A percentile compares a stretch with the other conserved stretches of the same genome.
Conservation (phyloP, 2,329 filamentous ascomycete species). For the Trichoderma citrinoviride region DNA sequence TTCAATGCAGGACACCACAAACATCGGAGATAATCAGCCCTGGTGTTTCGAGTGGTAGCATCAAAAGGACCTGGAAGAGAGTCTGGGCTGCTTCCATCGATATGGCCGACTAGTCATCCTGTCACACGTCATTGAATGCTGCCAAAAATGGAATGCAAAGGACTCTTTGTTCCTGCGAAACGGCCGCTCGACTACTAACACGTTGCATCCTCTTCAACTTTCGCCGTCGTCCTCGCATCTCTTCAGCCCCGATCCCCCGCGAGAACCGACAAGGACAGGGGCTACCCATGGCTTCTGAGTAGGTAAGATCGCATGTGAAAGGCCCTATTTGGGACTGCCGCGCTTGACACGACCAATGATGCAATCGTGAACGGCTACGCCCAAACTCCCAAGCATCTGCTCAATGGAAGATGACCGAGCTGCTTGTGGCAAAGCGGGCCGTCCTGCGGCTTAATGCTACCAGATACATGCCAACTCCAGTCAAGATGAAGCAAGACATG, state of each 20-base stretch:
- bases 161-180: background rate
- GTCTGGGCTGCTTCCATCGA: background rate
- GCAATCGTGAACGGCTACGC: background rate
- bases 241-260: background rate
- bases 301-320: slow-evolving; percentile 16
- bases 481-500: slow-evolving; percentile 1
- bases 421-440: background rate
- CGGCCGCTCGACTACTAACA: background rate
- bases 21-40: background rate
- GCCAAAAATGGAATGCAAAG: background rate
- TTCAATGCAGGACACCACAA: background rate
- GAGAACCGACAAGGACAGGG: slow-evolving; percentile 2
- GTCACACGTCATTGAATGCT: too few relatives aligned
- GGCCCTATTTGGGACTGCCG: slow-evolving; percentile 5
- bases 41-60: background rate
- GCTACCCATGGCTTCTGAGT: background rate
- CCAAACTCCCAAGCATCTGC: background rate
- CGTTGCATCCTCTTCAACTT: background rate
- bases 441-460: background rate
- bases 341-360: slow-evolving; percentile 16
- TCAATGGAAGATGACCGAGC: slow-evolving; percentile 14
- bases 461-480: background rate
- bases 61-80: background rate
- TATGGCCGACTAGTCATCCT: too few relatives aligned
- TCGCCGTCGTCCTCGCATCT: background rate